phyloP scores from a whole-genome alignment of 352 stramenopile species.

The Phytopythium vexans region DNA sequence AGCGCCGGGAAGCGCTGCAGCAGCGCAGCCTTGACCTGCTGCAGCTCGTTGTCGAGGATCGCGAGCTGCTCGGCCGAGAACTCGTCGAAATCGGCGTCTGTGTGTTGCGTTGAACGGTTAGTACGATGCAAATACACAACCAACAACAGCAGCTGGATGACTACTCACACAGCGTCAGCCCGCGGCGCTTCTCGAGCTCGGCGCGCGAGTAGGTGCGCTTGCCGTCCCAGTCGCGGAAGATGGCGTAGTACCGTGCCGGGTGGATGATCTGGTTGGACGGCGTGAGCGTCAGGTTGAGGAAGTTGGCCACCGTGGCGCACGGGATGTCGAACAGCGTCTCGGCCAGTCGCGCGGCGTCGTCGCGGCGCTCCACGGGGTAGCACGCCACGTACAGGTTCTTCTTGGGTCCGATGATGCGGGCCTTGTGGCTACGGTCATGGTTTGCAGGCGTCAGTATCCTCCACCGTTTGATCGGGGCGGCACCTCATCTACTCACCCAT shows the following conservation, averaged over 20 bases:
- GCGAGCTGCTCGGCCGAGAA: slow-evolving; percentile 90
- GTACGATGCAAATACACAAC: background rate
- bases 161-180: slow-evolving; percentile 83
- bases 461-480: too few relatives aligned
- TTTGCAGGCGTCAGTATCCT: too few relatives aligned
- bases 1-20: slow-evolving; percentile 89
- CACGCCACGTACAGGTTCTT: slow-evolving; percentile 88
- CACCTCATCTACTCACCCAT: slow-evolving; percentile 54
- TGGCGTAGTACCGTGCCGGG: slow-evolving; percentile 89
- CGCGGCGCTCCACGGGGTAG: slow-evolving; percentile 87
- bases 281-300: slow-evolving; percentile 92
- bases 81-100: slow-evolving; percentile 91
- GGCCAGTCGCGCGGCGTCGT: slow-evolving; percentile 73
- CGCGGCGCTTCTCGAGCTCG: slow-evolving; percentile 85
- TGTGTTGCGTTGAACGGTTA: background rate
- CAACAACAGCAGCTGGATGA: too few relatives aligned
- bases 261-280: slow-evolving; percentile 94
- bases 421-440: slow-evolving; percentile 68
- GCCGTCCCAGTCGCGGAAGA: slow-evolving; percentile 92
- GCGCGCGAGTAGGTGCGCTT: slow-evolving; percentile 79
- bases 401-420: slow-evolving; percentile 89
- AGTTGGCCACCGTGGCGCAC: slow-evolving; percentile 89
- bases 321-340: slow-evolving; percentile 91
- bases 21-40: slow-evolving; percentile 90
- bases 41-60: slow-evolving; percentile 92